Base-by-base conservation (phyloP, 306 rosid species). In the Boehmeria nivea region DNA sequence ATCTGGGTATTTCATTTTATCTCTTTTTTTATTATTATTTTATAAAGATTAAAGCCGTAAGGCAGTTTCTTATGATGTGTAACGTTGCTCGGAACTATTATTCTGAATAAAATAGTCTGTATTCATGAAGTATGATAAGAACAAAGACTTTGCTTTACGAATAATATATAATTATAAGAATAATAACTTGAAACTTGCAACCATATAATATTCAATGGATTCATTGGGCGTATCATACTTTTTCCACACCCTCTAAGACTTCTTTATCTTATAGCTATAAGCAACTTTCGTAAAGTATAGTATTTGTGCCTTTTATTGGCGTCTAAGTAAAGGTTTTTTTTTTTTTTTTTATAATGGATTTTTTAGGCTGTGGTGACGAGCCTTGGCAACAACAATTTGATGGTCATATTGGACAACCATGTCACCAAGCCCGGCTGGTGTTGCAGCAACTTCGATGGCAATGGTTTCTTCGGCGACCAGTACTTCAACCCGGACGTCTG, bases 331-430 rank as follows among this genome's bases (percentile, higher is more conserved):
- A n/a, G n/a, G n/a, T n/a, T n/a, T n/a, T n/a, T n/a, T n/a, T n/a
- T n/a, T n/a, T n/a, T n/a, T n/a, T n/a, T n/a, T n/a, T n/a, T n/a
- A n/a, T n/a, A n/a, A 28, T 28, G 34, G 34, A 3, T 28, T 28
- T 15, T 14, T 0, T 47, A 87, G 95, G 94, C 68, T 1, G 94
- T 87, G 65, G 95, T 87, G 65, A 65, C 62, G 21, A 66, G 63
- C 50, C 84, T 87, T 2, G 87, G 81, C 14, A 65, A 69, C n/a
- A 80, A 71, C 43, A 67, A 75, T 52, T 74, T 87, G 83, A 81
- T 79, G 95, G 95, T 84, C 34, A 75, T 88, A 51, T 60, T 88
- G 71, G 97, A 88, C 68, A 88, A 88, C 66, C 95, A 85, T 70
- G 1, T 88, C 1, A 80, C 84, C 51, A 66, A 74, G 47, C 97